Conservation (phyloP, 345 rosid genomes). For the Lepidium sativum region DNA sequence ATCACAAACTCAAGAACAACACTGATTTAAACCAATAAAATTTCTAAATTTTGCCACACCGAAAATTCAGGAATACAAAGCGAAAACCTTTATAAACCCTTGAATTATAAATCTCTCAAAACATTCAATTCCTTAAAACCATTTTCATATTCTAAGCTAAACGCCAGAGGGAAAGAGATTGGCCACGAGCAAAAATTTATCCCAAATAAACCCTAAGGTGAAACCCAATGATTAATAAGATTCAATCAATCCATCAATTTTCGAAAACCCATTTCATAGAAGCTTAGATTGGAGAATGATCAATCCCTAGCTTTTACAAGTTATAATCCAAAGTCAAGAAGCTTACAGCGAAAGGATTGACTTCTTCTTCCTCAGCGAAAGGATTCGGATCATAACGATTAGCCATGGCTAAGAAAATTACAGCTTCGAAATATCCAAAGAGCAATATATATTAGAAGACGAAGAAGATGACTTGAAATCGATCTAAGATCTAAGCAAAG, state of each 20-base stretch:
- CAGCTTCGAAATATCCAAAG: background rate
- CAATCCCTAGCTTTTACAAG: background rate
- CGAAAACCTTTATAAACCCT: background rate
- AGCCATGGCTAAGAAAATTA: conserved; percentile 17
- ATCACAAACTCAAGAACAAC: background rate
- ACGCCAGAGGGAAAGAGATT: background rate
- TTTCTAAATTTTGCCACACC: background rate
- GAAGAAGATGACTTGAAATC: conserved; percentile 12
- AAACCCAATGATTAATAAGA: background rate
- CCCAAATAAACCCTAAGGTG: conserved; percentile 3
- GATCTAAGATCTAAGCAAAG: conserved; percentile 21
- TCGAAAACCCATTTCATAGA: background rate
- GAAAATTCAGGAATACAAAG: background rate
- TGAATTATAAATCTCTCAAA: background rate
- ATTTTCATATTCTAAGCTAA: background rate
- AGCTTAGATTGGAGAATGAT: background rate
- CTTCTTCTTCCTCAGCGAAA: conserved; percentile 84
- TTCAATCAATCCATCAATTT: background rate
- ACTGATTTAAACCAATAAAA: background rate
- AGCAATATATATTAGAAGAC: background rate
- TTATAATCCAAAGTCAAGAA: background rate
- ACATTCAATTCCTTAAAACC: background rate
- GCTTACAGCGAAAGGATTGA: conserved; percentile 91
- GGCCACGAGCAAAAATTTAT: background rate
- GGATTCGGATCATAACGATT: conserved; percentile 29